Evolutionary conservation across 768 basidiomycete genomes (phyloP).

Genomic region (Podaxis mareebaensis): DNA sequence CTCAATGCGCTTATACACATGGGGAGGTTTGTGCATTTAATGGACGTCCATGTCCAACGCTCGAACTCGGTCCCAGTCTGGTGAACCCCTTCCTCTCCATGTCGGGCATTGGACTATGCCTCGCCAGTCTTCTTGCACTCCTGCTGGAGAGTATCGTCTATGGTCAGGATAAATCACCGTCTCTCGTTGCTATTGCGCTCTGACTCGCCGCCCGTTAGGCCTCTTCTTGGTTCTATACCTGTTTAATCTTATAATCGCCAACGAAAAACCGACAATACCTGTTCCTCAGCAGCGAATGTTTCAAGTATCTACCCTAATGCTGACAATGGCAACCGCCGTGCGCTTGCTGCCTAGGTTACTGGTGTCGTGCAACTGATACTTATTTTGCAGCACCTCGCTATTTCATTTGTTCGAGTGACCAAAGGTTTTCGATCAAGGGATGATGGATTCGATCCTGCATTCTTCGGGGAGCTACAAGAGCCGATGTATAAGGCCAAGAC

Average conservation of each 20-base stretch:
- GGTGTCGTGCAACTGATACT: not conserved
- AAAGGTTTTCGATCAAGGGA: not conserved
- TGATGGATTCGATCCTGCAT: not conserved
- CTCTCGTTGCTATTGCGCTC: not conserved
- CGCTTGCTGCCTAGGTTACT: not conserved
- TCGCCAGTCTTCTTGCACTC: conserved; percentile 2
- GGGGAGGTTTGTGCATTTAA: not conserved
- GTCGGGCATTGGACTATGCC: conserved; percentile 1
- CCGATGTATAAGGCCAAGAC: not conserved
- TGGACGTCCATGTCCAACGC: not conserved
- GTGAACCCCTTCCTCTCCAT: not conserved
- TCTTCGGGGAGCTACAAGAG: not conserved
- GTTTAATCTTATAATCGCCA: not conserved
- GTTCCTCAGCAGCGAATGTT: not conserved
- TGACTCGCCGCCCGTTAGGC: not conserved
- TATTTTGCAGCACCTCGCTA: not conserved
- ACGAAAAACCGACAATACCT: not conserved
- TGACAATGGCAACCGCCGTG: not conserved
- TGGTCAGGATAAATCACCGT: not conserved
- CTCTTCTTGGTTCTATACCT: not conserved
- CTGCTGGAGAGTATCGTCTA: conserved; percentile 7
- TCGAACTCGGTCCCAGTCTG: no score
- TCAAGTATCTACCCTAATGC: conserved; percentile 4
- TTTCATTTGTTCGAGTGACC: not conserved
- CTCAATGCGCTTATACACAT: not conserved